Conservation (phyloP, 164 flowering plant species). For the Tetracentron sinense region DNA sequence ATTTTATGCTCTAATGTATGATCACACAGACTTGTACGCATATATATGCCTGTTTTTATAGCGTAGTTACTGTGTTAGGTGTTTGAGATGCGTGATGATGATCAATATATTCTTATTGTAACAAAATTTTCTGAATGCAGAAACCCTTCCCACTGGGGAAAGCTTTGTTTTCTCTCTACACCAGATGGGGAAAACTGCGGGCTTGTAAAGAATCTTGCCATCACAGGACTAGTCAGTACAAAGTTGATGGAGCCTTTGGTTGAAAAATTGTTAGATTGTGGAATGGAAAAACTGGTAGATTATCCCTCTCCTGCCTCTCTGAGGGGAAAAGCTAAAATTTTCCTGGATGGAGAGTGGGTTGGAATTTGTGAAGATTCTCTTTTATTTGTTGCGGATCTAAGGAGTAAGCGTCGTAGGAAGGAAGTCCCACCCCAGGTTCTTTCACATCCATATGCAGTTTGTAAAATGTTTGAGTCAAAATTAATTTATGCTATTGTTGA, state of each 20-base stretch:
- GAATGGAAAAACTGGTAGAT: slow-evolving; percentile 62
- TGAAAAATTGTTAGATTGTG: slow-evolving; percentile 46
- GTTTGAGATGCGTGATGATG: slow-evolving; percentile 2
- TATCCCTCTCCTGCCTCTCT: slow-evolving; percentile 34
- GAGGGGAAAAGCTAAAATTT: slow-evolving; percentile 51
- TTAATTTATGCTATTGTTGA: too few species aligned
- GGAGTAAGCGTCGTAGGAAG: slow-evolving; percentile 56
- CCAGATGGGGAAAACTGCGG: slow-evolving; percentile 97
- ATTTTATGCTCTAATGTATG: too few species aligned
- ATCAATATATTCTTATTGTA: slow-evolving; percentile 2
- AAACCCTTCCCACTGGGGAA: slow-evolving; percentile 96
- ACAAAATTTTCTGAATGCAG: slow-evolving; percentile 43
- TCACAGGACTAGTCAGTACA: slow-evolving; percentile 71
- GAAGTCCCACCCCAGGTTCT: slow-evolving; percentile 68
- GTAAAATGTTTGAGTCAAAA: too few species aligned
- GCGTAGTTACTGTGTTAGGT: neutral
- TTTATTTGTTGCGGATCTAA: slow-evolving; percentile 56
- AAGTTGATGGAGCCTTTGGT: slow-evolving; percentile 36
- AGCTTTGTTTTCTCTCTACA: slow-evolving; percentile 81
- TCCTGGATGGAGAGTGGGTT: slow-evolving; percentile 88
- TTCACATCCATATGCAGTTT: too few species aligned
- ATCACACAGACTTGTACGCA: too few species aligned
- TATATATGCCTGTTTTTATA: too few species aligned
- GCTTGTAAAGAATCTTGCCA: slow-evolving; percentile 86
- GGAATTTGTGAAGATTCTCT: slow-evolving; percentile 63